Evolutionary conservation across 257 asterid genomes (phyloP).

Genomic region (Plantago major): DNA sequence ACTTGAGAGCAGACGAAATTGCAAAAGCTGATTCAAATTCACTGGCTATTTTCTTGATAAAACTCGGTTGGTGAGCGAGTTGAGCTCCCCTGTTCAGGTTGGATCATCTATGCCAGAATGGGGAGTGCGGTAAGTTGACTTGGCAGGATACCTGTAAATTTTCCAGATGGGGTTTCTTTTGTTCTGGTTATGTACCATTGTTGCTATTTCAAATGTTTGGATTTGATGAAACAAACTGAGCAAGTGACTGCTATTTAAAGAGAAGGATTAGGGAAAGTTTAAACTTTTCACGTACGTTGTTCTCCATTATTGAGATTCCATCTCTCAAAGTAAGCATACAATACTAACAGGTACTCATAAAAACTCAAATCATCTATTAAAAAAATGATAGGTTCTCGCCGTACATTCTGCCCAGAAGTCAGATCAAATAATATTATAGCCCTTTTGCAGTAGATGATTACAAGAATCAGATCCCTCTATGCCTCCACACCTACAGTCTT

Average conservation of each 20-base stretch:
- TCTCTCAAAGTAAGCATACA: too few relatives aligned
- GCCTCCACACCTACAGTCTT: neutral
- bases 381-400: neutral
- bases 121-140: slow-evolving; percentile 14
- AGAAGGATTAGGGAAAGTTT: neutral
- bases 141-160: slow-evolving; percentile 30
- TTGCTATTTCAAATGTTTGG: neutral
- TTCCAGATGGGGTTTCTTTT: slow-evolving; percentile 22
- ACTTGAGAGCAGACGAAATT: neutral
- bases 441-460: neutral
- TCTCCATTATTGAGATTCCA: too few relatives aligned
- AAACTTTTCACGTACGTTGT: neutral
- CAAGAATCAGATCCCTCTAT: slow-evolving; percentile 2
- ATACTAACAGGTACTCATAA: neutral
- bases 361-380: neutral
- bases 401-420: neutral
- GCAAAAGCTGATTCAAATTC: neutral
- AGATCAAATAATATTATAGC: slow-evolving; percentile 15
- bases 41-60: too few relatives aligned
- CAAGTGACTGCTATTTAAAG: slow-evolving; percentile 3
- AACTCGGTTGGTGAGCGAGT: too few relatives aligned
- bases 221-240: slow-evolving; percentile 5
- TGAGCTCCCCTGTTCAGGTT: neutral
- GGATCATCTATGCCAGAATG: neutral
- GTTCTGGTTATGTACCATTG: slow-evolving; percentile 30